phyloP scores from a whole-genome alignment of 1,139 yeast genomes.

The Arxiozyma slooffiae region DNA sequence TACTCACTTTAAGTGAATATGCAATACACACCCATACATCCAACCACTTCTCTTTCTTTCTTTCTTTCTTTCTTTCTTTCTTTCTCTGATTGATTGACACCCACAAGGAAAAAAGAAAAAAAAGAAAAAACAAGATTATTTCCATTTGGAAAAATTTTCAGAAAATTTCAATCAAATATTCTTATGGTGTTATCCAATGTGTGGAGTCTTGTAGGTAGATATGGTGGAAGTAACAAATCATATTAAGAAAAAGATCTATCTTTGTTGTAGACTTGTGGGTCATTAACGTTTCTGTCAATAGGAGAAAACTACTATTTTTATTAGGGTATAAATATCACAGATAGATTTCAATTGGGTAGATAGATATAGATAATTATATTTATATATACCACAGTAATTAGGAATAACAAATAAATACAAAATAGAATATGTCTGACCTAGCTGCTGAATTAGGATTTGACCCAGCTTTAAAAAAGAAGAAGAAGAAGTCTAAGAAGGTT shows the following conservation, averaged over 20 bases:
- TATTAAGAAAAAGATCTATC: background rate
- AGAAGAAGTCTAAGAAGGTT: slow-evolving; percentile 54
- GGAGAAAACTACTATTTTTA: background rate
- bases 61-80: background rate
- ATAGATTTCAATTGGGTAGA: background rate
- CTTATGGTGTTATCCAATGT: background rate
- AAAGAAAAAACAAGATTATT: background rate
- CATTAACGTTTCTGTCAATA: background rate
- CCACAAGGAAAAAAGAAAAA: background rate
- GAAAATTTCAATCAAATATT: background rate
- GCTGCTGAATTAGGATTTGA: slow-evolving; percentile 61
- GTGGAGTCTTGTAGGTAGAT: background rate
- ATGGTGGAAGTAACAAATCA: background rate
- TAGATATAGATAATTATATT: background rate
- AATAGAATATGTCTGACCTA: slow-evolving; percentile 24
- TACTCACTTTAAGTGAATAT: no score
- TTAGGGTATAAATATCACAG: no score
- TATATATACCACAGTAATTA: background rate
- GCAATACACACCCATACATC: background rate
- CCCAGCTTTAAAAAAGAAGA: slow-evolving; percentile 71
- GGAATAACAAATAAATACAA: background rate
- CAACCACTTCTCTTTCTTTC: background rate
- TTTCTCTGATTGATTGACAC: background rate
- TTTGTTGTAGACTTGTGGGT: background rate
- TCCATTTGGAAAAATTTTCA: background rate